Evolutionary conservation across 257 asterid genomes (phyloP).

Genomic region (Galeopsis tetrahit): DNA sequence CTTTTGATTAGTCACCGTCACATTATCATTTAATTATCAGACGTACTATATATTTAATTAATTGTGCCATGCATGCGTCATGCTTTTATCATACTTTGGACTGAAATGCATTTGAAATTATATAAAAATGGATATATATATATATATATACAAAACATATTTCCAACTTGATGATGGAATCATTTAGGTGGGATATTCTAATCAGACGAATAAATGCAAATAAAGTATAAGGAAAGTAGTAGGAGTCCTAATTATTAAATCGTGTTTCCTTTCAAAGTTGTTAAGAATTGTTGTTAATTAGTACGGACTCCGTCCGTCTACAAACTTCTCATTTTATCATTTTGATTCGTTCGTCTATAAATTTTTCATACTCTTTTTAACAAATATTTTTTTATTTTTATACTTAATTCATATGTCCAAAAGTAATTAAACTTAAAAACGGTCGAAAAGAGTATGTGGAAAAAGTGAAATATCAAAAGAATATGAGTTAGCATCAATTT

Average conservation of each 20-base stretch:
- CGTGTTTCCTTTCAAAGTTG: neutral
- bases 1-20: conserved; percentile 6
- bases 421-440: too few species aligned
- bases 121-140: conserved; percentile 18
- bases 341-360: too few species aligned
- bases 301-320: too few species aligned
- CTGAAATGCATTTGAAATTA: neutral
- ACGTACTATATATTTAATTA: neutral
- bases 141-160: conserved; percentile 26
- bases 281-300: neutral
- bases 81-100: conserved; percentile 23
- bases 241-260: neutral
- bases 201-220: conserved; percentile 1
- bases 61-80: conserved; percentile 30
- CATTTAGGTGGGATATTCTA: conserved; percentile 30
- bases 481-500: too few species aligned
- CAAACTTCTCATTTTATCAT: too few species aligned
- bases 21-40: conserved; percentile 20
- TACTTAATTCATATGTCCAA: too few species aligned
- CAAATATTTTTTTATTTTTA: too few species aligned
- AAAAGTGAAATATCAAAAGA: too few species aligned
- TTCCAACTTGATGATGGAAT: conserved; percentile 26
- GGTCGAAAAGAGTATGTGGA: too few species aligned
- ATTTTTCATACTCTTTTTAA: too few species aligned
- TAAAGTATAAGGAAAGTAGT: neutral